Conservation (phyloP, 1,284 basidiomycete genomes). For the Cryptococcus sp. region DNA sequence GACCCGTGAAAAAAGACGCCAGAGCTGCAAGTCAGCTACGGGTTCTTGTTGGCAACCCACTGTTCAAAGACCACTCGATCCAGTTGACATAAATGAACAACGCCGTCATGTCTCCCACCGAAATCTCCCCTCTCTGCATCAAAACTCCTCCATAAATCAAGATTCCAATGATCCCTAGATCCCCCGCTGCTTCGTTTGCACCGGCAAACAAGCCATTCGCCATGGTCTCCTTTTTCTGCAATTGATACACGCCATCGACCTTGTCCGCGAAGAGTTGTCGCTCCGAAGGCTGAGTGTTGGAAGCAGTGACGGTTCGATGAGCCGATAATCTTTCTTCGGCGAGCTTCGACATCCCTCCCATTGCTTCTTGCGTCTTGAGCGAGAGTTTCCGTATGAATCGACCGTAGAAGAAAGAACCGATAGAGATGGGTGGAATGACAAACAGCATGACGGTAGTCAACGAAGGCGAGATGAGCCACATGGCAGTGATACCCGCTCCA, state of each 20-base stretch:
- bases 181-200: constrained; percentile 42
- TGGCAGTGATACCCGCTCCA: constrained; percentile 39
- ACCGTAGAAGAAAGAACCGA: constrained; percentile 44
- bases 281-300: constrained; percentile 41
- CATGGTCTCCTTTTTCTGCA: constrained; percentile 43
- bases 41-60: constrained; percentile 19
- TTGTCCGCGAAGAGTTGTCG: constrained; percentile 32
- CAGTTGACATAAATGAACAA: constrained; percentile 46
- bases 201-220: constrained; percentile 45
- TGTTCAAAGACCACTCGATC: constrained; percentile 45
- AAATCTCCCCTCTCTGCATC: constrained; percentile 39
- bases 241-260: constrained; percentile 37
- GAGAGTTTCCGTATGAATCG: constrained; percentile 42
- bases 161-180: constrained; percentile 44
- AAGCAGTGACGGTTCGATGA: constrained; percentile 43
- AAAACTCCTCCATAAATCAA: constrained; percentile 43
- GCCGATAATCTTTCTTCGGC: constrained; percentile 44
- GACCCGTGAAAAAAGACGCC: constrained; percentile 43
- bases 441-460: constrained; percentile 41
- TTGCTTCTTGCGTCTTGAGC: constrained; percentile 42
- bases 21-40: constrained; percentile 27
- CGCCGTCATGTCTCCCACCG: constrained; percentile 45
- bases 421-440: constrained; percentile 44
- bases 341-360: constrained; percentile 43
- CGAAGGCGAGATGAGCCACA: constrained; percentile 44